Percentiles rank a stretch among this genome's conserved stretches.
Conservation (phyloP, 2,329 filamentous ascomycete genomes). For the Didymella sp. region DNA sequence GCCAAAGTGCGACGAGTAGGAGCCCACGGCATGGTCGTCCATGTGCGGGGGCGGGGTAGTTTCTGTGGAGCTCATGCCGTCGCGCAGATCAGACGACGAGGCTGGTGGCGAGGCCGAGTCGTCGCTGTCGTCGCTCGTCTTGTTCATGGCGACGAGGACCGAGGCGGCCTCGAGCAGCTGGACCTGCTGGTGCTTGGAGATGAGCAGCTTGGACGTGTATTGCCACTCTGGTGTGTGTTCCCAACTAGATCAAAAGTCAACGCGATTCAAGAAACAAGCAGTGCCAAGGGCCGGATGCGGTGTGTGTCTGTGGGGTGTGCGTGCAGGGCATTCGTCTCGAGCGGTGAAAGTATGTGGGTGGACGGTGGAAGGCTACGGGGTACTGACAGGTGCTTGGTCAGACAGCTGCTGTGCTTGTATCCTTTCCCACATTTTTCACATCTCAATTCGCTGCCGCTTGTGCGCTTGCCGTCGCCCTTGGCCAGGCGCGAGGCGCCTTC, state of each 20-base stretch:
- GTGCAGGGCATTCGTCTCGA: conserved; percentile 49
- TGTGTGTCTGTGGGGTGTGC: conserved; percentile 17
- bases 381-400: conserved; percentile 99
- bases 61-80: conserved; percentile 84
- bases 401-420: conserved; percentile 99
- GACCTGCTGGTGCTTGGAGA: conserved; percentile 99
- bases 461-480: conserved; percentile 81
- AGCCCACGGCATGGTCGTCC: conserved; percentile 67
- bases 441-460: conserved; percentile 82
- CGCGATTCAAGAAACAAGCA: conserved; percentile 26
- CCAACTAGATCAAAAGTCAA: conserved; percentile 73
- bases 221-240: conserved; percentile 99
- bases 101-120: conserved; percentile 83
- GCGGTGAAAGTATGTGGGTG: conserved; percentile 53
- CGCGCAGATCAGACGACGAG: conserved; percentile 77
- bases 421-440: conserved; percentile 99
- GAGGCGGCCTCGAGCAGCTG: conserved; percentile 96
- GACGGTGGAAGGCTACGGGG: conserved; percentile 58
- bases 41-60: conserved; percentile 87
- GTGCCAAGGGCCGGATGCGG: conserved; percentile 12
- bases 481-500: conserved; percentile 78
- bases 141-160: conserved; percentile 92
- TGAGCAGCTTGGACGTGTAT: conserved; percentile 93
- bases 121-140: conserved; percentile 71
- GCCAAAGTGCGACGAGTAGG: conserved; percentile 45